Percentiles rank a stretch among this genome's conserved stretches.
Evolutionary conservation across 345 rosid species (phyloP).

Genomic region (Citrus maxima): DNA sequence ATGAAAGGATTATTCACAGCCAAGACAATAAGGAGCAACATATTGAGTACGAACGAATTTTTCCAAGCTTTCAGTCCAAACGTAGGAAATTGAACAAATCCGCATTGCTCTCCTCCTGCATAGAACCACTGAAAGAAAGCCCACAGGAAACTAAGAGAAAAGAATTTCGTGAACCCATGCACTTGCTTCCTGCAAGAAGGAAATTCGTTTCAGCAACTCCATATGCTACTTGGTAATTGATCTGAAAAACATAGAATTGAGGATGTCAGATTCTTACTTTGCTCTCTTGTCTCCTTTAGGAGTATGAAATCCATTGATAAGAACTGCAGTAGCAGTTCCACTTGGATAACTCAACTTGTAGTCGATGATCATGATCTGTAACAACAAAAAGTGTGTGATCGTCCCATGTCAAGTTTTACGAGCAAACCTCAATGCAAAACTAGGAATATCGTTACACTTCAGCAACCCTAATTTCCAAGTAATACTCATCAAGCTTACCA

Average conservation of each 20-base stretch:
- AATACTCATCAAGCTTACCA: background rate
- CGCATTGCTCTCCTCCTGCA: conserved; percentile 64
- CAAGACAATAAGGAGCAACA: background rate
- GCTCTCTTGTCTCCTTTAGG: conserved; percentile 68
- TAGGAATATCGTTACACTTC: background rate
- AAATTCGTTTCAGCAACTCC: background rate
- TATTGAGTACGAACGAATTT: conserved; percentile 51
- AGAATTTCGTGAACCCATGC: conserved; percentile 57
- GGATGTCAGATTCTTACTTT: conserved; percentile 41
- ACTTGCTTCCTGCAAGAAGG: conserved; percentile 71
- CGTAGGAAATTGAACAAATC: conserved; percentile 76
- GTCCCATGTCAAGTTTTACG: conserved; percentile 2
- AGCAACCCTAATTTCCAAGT: background rate
- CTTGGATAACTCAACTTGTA: conserved; percentile 80
- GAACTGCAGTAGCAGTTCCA: conserved; percentile 92
- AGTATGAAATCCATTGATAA: conserved; percentile 86
- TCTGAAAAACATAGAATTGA: conserved; percentile 4
- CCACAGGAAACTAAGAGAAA: conserved; percentile 74
- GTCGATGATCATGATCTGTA: conserved; percentile 86
- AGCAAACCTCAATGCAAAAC: background rate
- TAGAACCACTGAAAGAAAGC: conserved; percentile 89
- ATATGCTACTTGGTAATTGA: background rate
- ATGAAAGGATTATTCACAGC: background rate
- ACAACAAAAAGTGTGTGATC: conserved; percentile 1
- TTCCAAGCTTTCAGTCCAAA: conserved; percentile 81